Conservation (phyloP, 345 rosid species). For the Gynandropsis gynandra region DNA sequence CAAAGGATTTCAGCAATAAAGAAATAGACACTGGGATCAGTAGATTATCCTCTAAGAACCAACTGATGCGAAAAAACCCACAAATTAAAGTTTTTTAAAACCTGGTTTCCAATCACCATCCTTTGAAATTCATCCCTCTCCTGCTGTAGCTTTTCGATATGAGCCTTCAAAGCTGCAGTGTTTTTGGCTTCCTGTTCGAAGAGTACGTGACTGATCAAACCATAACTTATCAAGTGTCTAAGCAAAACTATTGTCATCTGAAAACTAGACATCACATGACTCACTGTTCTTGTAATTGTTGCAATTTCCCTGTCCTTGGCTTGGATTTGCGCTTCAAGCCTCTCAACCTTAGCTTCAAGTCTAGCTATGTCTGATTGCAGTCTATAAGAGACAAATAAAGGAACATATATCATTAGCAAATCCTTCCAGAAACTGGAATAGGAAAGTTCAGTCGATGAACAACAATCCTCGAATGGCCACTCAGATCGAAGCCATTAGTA, state of each 20-base stretch:
- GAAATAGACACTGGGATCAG: conserved; percentile 11
- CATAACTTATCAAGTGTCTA: neutral
- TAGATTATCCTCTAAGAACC: neutral
- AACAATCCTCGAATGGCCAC: neutral
- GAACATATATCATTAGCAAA: neutral
- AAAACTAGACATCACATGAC: conserved; percentile 20
- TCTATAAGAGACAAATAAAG: conserved; percentile 28
- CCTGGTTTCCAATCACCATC: conserved; percentile 99
- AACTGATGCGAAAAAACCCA: neutral
- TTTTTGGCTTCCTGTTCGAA: conserved; percentile 77
- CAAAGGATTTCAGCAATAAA: conserved; percentile 20
- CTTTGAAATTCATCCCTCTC: conserved; percentile 98
- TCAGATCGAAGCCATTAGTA: too few relatives aligned
- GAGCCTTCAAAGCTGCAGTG: conserved; percentile 78
- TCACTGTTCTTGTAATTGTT: conserved; percentile 81
- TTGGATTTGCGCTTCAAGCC: conserved; percentile 76
- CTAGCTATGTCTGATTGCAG: conserved; percentile 78
- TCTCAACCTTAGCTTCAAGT: conserved; percentile 89
- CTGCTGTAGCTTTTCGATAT: conserved; percentile 87
- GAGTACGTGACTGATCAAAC: conserved; percentile 14
- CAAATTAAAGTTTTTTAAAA: conserved; percentile 20
- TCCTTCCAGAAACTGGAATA: neutral
- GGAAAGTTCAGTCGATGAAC: conserved; percentile 2
- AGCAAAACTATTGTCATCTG: neutral
- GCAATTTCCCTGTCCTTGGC: conserved; percentile 95